Conservation (phyloP, 2,329 filamentous ascomycete species). For the Pyrenophora graminea region DNA sequence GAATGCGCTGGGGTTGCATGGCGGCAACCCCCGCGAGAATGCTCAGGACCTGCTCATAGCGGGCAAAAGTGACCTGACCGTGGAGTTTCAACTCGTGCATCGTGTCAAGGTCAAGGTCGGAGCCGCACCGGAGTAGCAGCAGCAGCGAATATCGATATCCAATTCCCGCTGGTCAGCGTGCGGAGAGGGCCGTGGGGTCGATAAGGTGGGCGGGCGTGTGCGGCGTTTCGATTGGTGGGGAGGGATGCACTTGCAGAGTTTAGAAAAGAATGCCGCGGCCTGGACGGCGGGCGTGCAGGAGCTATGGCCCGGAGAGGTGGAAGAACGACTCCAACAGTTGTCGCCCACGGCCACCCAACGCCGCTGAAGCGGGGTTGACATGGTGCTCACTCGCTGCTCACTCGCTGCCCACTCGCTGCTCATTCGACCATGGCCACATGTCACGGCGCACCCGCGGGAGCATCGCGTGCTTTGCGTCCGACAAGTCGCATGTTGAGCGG, state of each 20-base stretch:
- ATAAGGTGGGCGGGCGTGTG: conserved; percentile 26
- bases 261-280: conserved; percentile 15
- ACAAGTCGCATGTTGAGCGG: conserved; percentile 11
- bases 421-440: conserved; percentile 31
- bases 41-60: conserved; percentile 64
- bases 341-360: conserved; percentile 22
- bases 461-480: background rate
- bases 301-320: conserved; percentile 24
- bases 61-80: conserved; percentile 60
- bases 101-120: conserved; percentile 17
- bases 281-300: conserved; percentile 22
- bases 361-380: conserved; percentile 17
- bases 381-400: conserved; percentile 2
- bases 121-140: conserved; percentile 20
- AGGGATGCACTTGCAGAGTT: conserved; percentile 19
- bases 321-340: conserved; percentile 19
- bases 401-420: conserved; percentile 9
- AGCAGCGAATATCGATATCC: conserved; percentile 27
- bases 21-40: conserved; percentile 65
- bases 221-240: conserved; percentile 29
- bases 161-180: conserved; percentile 31
- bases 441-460: conserved; percentile 7
- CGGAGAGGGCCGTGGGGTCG: conserved; percentile 32
- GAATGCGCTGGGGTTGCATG: conserved; percentile 61
- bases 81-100: conserved; percentile 69